Evolutionary conservation across 805 yeast species (phyloP).

Genomic region (Kuraishia hungarica): DNA sequence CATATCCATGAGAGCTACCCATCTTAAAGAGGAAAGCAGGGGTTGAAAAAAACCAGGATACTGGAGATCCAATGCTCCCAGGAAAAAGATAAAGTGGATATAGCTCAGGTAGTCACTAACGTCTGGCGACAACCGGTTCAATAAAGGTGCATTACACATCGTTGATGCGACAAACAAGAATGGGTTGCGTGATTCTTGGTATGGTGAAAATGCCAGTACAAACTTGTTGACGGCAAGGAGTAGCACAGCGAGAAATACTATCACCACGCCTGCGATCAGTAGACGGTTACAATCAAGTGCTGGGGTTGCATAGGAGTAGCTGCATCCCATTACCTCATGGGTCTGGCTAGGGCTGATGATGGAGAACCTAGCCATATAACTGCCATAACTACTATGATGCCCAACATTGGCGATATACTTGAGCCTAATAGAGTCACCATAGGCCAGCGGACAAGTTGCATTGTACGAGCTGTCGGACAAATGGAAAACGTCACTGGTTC

Average conservation of each 20-base stretch:
- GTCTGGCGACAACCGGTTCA: slow-evolving; percentile 49
- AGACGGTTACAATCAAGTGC: slow-evolving; percentile 25
- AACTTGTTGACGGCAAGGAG: slow-evolving; percentile 26
- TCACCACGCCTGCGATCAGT: slow-evolving; percentile 27
- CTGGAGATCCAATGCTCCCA: slow-evolving; percentile 42
- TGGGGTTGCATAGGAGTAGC: slow-evolving; percentile 40
- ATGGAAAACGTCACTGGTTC: background rate
- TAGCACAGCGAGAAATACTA: slow-evolving; percentile 31
- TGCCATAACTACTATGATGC: slow-evolving; percentile 28
- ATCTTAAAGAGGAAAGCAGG: slow-evolving; percentile 35
- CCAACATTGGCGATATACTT: slow-evolving; percentile 14
- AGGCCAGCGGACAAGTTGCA: slow-evolving; percentile 20
- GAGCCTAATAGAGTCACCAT: slow-evolving; percentile 16
- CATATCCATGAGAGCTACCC: slow-evolving; percentile 44
- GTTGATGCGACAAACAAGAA: slow-evolving; percentile 45
- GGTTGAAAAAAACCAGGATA: slow-evolving; percentile 63
- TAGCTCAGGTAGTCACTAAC: slow-evolving; percentile 39
- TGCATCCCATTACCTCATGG: slow-evolving; percentile 36
- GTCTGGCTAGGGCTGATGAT: slow-evolving; percentile 29
- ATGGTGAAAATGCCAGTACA: slow-evolving; percentile 38
- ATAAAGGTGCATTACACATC: slow-evolving; percentile 47
- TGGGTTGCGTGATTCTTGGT: slow-evolving; percentile 48
- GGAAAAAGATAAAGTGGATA: slow-evolving; percentile 51
- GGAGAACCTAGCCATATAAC: slow-evolving; percentile 32
- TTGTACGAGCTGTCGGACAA: background rate